Evolutionary conservation across 352 stramenopile species (phyloP), one percentile per base, ranked within the genome.

Genomic region (Globisporangium middletonii): DNA sequence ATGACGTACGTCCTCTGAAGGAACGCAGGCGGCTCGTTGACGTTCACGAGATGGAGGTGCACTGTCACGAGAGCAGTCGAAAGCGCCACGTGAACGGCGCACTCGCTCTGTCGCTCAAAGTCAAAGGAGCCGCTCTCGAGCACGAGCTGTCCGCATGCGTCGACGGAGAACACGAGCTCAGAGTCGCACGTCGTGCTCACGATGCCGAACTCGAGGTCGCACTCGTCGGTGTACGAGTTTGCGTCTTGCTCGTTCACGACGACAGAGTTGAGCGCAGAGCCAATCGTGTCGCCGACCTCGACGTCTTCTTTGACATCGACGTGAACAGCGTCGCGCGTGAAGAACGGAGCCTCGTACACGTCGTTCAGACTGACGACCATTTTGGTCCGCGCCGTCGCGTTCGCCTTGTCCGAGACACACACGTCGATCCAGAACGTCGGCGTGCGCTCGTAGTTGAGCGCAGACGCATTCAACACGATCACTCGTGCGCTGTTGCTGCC

Each of bases 341-440:
- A 83, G 3, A 63, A 74, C 13, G 74, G 68, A 0, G 74, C 66
- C 45, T 87, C 77, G 23, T 72, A 77, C n/a, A 87, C 74, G 43
- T 87, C 83, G 1, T 62, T 11, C 19, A 87, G 58, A 23, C 54
- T 57, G 1, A 83, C 38, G 2, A 15, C 50, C 12, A 82, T 55
- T 41, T 75, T 63, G 0, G 58, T 45, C 27, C 52, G 62, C 28
- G 60, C 41, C 0, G 53, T 67, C 3, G 81, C 55, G 2, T 64
- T 69, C 1, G 33, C 59, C n/a, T 60, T 58, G 43, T 87, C 77
- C 56, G 72, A 44, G 18, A 76, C 77, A 60, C 77, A 87, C 3
- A 73, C 48, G 50, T 85, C 77, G 2, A 87, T 52, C 68, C 69
- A 81, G 26, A 84, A 55, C 3, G 46, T 53, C 4, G 70, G 48